phyloP scores from a whole-genome alignment of 176 grass and related monocot species.

The Pharus latifolius region DNA sequence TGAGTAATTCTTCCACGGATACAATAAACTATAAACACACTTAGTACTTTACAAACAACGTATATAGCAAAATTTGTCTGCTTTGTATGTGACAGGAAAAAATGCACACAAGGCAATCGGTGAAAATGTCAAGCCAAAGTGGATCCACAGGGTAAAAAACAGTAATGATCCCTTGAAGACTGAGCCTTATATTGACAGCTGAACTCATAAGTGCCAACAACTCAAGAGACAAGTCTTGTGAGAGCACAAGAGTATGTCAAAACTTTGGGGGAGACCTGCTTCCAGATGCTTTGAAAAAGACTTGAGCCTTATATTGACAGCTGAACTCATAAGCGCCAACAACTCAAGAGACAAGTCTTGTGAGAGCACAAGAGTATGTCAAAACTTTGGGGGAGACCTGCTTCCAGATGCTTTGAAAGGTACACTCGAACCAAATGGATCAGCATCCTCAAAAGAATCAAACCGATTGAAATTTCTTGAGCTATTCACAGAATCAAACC shows the following conservation, averaged over 20 bases:
- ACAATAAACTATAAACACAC: conserved; percentile 27
- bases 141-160: too few species aligned
- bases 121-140: not conserved
- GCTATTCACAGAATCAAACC: conserved; percentile 59
- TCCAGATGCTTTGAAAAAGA: conserved; percentile 78
- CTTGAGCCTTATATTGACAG: conserved; percentile 6
- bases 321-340: not conserved
- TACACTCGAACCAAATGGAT: conserved; percentile 83
- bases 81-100: conserved; percentile 17
- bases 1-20: not conserved
- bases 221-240: not conserved
- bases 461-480: conserved; percentile 57
- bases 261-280: conserved; percentile 50
- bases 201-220: too few species aligned
- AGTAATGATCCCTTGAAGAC: too few species aligned
- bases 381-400: conserved; percentile 52
- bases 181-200: conserved; percentile 10
- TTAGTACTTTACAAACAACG: conserved; percentile 12
- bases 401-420: conserved; percentile 82
- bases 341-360: not conserved
- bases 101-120: conserved; percentile 6
- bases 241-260: conserved; percentile 15
- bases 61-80: conserved; percentile 10
- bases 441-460: conserved; percentile 92
- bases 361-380: conserved; percentile 3